Evolutionary conservation across 371 early-diverging fungal genomes (phyloP).

Genomic region (Mortierella sp.): DNA sequence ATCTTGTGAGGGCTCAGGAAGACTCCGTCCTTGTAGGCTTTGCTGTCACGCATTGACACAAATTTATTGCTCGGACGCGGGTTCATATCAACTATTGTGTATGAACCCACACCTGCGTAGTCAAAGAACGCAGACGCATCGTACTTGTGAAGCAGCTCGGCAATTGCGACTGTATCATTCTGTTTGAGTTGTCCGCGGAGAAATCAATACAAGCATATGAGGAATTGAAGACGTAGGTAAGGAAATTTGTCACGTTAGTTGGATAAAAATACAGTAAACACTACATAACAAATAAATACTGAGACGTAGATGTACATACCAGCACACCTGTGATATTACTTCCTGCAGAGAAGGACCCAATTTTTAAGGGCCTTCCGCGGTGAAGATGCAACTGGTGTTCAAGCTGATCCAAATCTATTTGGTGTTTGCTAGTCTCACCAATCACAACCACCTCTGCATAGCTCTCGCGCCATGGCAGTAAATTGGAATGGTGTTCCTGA

Average conservation of each 20-base stretch:
- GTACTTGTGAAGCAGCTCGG: constrained; percentile 20
- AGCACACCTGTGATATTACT: constrained; percentile 47
- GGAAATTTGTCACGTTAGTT: not conserved
- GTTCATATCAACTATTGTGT: no score
- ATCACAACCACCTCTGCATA: constrained; percentile 41
- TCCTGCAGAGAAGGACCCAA: constrained; percentile 42
- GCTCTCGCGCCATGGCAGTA: constrained; percentile 45
- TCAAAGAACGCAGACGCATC: constrained; percentile 27
- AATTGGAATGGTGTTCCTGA: constrained; percentile 48
- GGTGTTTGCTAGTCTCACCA: constrained; percentile 12
- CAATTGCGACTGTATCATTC: constrained; percentile 47
- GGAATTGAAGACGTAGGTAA: constrained; percentile 4
- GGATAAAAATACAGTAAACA: not conserved
- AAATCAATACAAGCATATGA: not conserved
- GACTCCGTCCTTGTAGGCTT: constrained; percentile 48
- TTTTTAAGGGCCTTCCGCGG: constrained; percentile 30
- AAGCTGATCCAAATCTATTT: constrained; percentile 22
- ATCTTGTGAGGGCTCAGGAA: constrained; percentile 48
- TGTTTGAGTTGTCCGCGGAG: not conserved
- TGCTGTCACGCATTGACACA: constrained; percentile 12
- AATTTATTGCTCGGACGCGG: constrained; percentile 21
- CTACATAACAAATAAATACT: no score
- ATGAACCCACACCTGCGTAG: not conserved
- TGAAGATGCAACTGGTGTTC: constrained; percentile 27
- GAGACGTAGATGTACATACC: constrained; percentile 8